These are phyloP conservation scores for Penicillium sp. DNA, from an alignment of 2,329 filamentous ascomycete species.

Conservation along the genomic window DNA sequence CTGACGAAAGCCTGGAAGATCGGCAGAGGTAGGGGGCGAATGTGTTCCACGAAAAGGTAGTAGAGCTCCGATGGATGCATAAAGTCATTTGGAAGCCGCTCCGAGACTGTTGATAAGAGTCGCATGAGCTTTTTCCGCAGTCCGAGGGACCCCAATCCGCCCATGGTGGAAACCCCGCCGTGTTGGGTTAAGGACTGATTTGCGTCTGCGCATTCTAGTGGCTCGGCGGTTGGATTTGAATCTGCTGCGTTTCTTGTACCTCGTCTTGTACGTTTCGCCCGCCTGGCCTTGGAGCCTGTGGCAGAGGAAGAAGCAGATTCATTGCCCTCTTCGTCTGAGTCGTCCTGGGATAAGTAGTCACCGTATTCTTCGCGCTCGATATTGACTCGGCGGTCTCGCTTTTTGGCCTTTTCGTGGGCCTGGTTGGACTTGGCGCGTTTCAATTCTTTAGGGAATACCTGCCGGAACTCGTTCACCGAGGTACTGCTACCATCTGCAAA, in stretches of 20 bases:
- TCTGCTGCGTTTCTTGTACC: slow-evolving; percentile 19
- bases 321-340: slow-evolving; percentile 34
- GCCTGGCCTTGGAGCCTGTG: slow-evolving; percentile 19
- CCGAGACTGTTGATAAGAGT: slow-evolving; percentile 40
- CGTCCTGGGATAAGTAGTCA: slow-evolving; percentile 40
- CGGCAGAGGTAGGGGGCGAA: slow-evolving; percentile 43
- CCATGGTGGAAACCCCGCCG: slow-evolving; percentile 30
- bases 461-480: slow-evolving; percentile 40
- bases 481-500: slow-evolving; percentile 43
- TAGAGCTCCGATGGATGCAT: slow-evolving; percentile 39
- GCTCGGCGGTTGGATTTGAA: not conserved
- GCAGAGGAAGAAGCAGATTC: slow-evolving; percentile 10
- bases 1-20: slow-evolving; percentile 45
- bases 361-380: slow-evolving; percentile 45
- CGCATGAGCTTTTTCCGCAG: slow-evolving; percentile 45
- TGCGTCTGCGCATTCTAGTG: slow-evolving; percentile 2
- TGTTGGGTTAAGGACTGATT: slow-evolving; percentile 10
- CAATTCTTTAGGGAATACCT: slow-evolving; percentile 45
- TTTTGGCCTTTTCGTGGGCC: slow-evolving; percentile 28
- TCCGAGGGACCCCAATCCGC: slow-evolving; percentile 37
- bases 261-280: slow-evolving; percentile 33
- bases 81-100: slow-evolving; percentile 33
- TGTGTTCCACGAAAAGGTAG: slow-evolving; percentile 44
- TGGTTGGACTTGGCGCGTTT: slow-evolving; percentile 30
- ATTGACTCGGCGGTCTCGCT: slow-evolving; percentile 40